Base-by-base conservation (phyloP, 2,329 filamentous ascomycete genomes). In the Acephala macrosclerotiorum region DNA sequence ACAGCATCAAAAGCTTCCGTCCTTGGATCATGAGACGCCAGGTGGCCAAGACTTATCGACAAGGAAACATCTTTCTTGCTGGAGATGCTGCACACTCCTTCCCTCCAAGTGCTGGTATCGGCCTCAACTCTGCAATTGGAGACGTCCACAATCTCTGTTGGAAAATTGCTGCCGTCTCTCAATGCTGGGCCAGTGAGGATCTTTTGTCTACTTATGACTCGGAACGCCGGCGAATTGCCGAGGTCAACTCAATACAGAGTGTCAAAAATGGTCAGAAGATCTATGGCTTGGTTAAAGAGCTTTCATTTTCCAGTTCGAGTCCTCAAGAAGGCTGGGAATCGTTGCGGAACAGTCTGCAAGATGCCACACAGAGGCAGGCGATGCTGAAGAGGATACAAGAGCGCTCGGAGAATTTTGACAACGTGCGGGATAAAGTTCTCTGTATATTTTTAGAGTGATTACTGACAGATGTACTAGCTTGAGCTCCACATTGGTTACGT, bases 61-160 rank as follows among this genome's bases (percentile, higher is more conserved):
- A 25, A 6, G 47, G 22, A 36, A 58, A 65, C 20, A 14, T 74
- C 9, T 62, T 75, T 1, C 70, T 75, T 57, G 72, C 75, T 5
- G 77, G 77, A 26, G 77, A 78, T 60, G 72, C 76, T 1, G 76
- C 76, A 14, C 77, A 78, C 35, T 69, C 72, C 5, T 75, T 75
- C 51, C 73, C 72, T 2, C 75, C 76, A 0, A 73, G 71, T 6
- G 76, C 76, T n/a, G 76, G 76, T 0, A 73, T 78, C 53, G 76
- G 76, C 8, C 73, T 78, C 72, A 78, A 78, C 64, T 76, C 72
- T 1, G 76, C 73, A 5, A 68, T 77, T 18, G 74, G 72, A 0
- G 76, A 78, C 63, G 71, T 71, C 20, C 68, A 75, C 36, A 72
- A 76, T 60, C 55, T 78, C 0, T 74, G 65, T 6, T 78, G 76